These are phyloP conservation scores for Phytophthora brassicae DNA, from an alignment of 352 stramenopile species.

Conservation along the genomic window DNA sequence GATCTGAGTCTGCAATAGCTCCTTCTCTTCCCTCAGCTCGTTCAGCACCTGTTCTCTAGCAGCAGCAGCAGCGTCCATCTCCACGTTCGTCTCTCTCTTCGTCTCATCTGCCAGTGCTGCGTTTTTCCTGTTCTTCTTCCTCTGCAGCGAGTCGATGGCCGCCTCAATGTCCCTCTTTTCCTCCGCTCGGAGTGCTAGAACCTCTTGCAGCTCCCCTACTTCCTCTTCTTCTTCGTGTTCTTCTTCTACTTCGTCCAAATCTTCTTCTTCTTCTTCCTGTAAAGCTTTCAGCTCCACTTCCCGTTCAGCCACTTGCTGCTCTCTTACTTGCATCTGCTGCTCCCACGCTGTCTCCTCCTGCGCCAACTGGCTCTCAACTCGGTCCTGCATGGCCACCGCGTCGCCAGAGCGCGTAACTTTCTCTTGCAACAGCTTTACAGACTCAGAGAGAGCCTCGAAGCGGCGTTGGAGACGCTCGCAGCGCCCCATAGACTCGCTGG, in stretches of 20 bases:
- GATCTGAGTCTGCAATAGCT: constrained; percentile 48
- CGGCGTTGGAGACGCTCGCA: constrained; percentile 37
- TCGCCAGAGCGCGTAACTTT: constrained; percentile 34
- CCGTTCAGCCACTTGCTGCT: constrained; percentile 45
- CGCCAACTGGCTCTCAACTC: constrained; percentile 57
- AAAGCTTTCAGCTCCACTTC: constrained; percentile 58
- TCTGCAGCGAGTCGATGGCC: constrained; percentile 49
- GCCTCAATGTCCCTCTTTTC: constrained; percentile 66
- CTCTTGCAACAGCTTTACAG: constrained; percentile 37
- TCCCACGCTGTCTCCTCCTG: constrained; percentile 63
- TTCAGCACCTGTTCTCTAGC: constrained; percentile 35
- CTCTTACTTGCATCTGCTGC: constrained; percentile 52
- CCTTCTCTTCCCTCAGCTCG: constrained; percentile 47
- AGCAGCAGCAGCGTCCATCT: constrained; percentile 22
- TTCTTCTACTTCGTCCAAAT: constrained; percentile 8
- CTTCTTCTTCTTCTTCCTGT: constrained; percentile 30
- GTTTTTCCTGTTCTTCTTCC: constrained; percentile 35
- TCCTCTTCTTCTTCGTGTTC: constrained; percentile 25
- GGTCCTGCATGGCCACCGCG: constrained; percentile 52
- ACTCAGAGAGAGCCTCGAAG: constrained; percentile 45
- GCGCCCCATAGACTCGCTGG: constrained; percentile 26
- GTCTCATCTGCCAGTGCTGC: constrained; percentile 9
- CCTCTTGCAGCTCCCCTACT: constrained; percentile 41
- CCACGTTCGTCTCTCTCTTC: constrained; percentile 6
- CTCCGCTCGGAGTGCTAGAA: constrained; percentile 50